phyloP scores from a whole-genome alignment of 345 rosid species.

The Atalantia buxifolia region DNA sequence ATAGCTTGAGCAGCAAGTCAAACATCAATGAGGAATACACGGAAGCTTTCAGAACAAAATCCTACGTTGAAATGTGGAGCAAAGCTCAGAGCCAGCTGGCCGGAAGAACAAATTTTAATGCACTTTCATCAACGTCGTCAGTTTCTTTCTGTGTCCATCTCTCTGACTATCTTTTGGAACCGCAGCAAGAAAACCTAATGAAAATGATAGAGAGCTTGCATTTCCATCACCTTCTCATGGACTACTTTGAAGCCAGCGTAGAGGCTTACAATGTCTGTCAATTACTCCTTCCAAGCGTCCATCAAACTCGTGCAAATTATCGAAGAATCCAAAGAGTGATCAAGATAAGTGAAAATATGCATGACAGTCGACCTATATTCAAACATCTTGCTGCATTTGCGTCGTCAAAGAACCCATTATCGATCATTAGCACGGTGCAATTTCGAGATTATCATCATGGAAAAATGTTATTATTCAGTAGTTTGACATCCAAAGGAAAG shows the following conservation, averaged over 20 bases:
- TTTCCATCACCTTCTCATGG: conserved; percentile 40
- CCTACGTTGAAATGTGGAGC: conserved; percentile 68
- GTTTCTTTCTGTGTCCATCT: conserved; percentile 34
- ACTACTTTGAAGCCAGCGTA: conserved; percentile 51
- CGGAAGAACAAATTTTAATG: conserved; percentile 18
- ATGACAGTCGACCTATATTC: conserved; percentile 26
- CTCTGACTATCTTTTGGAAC: conserved; percentile 57
- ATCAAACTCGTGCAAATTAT: conserved; percentile 49
- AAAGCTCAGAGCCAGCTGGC: conserved; percentile 47
- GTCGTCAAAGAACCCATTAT: conserved; percentile 50
- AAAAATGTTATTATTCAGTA: conserved; percentile 39
- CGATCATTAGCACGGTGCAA: conserved; percentile 26
- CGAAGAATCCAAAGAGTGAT: conserved; percentile 47
- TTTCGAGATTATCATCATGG: conserved; percentile 41
- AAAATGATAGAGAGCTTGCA: conserved; percentile 32
- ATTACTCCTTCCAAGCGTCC: conserved; percentile 54
- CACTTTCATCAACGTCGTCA: conserved; percentile 30
- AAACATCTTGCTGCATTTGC: conserved; percentile 56
- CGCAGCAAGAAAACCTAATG: conserved; percentile 46
- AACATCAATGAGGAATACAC: conserved; percentile 77
- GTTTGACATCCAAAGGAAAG: conserved; percentile 44
- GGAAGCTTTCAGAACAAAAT: conserved; percentile 74
- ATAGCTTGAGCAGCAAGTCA: conserved; percentile 38
- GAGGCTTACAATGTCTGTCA: conserved; percentile 59
- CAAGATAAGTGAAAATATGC: conserved; percentile 31